Conservation (phyloP, 1,139 yeast species). For the Magnusiomyces sp. region DNA sequence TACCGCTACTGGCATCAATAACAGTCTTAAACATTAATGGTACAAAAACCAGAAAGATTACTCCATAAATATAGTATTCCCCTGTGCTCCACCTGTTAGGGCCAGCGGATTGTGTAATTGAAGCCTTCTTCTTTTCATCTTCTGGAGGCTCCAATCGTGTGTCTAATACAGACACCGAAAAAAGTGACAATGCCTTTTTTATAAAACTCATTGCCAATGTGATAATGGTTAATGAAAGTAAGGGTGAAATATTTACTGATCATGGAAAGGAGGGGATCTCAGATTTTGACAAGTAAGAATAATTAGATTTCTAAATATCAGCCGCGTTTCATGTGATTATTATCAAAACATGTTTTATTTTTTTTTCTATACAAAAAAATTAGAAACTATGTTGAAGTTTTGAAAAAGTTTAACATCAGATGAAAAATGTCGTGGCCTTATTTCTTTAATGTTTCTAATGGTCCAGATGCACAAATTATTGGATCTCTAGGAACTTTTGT, state of each 20-base stretch:
- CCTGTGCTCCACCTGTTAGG: constrained; percentile 62
- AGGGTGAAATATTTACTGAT: not conserved
- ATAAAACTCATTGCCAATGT: not conserved
- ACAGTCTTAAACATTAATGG: constrained; percentile 81
- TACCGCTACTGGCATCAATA: constrained; percentile 59
- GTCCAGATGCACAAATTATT: not conserved
- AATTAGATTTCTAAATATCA: too few species aligned
- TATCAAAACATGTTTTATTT: not conserved
- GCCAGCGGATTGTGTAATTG: constrained; percentile 39
- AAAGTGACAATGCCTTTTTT: constrained; percentile 25
- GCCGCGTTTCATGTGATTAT: too few species aligned
- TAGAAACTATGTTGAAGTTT: too few species aligned
- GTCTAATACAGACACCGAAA: constrained; percentile 72
- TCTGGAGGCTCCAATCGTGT: constrained; percentile 54
- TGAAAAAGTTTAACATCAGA: too few species aligned
- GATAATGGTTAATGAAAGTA: not conserved
- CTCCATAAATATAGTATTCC: constrained; percentile 62
- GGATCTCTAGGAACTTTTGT: not conserved
- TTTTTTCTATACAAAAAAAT: not conserved
- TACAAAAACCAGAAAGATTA: constrained; percentile 56
- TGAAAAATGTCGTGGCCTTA: not conserved
- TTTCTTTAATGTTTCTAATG: not conserved
- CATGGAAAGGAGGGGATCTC: not conserved
- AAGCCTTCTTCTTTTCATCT: constrained; percentile 38
- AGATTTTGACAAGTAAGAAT: too few species aligned